A percentile compares a stretch with the other conserved stretches of the same genome.
Evolutionary conservation across 164 flowering plant species (phyloP).

Genomic region (Houttuynia cordata): DNA sequence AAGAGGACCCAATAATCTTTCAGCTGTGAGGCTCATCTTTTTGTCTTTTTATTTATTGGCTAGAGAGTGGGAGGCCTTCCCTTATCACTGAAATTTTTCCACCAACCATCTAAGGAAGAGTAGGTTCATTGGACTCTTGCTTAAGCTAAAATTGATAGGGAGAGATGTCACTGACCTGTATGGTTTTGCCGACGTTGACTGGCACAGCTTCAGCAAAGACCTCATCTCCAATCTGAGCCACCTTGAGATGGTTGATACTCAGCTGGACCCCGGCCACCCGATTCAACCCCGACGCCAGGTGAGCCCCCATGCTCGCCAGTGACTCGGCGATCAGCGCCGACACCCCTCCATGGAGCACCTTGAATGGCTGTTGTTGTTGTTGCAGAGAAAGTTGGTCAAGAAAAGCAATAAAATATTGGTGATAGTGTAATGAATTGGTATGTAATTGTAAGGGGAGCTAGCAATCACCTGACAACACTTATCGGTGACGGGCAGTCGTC

Average conservation of each 20-base stretch:
- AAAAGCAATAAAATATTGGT: too few relatives aligned
- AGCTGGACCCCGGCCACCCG: constrained; percentile 85
- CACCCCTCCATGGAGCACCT: constrained; percentile 84
- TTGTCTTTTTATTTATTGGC: too few relatives aligned
- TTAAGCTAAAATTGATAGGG: too few relatives aligned
- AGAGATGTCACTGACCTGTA: constrained; percentile 38
- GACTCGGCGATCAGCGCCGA: constrained; percentile 80
- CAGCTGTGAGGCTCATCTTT: too few relatives aligned
- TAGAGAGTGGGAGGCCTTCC: too few relatives aligned
- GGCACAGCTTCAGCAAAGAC: constrained; percentile 65
- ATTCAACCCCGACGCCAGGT: constrained; percentile 60
- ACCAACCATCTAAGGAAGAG: too few relatives aligned
- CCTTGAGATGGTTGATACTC: constrained; percentile 63
- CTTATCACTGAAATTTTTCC: too few relatives aligned
- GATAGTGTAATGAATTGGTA: too few relatives aligned
- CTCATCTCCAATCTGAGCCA: constrained; percentile 62
- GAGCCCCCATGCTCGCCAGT: constrained; percentile 83
- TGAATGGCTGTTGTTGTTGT: constrained; percentile 38
- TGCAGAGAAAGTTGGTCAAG: too few relatives aligned
- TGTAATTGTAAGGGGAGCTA: neutral
- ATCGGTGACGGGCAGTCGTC: constrained; percentile 37
- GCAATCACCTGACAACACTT: constrained; percentile 50
- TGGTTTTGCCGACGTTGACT: constrained; percentile 47
- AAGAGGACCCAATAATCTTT: too few relatives aligned
- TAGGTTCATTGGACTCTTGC: too few relatives aligned